Evolutionary conservation across 305 asterid genomes (phyloP).

Genomic region (Coffea humblotiana): DNA sequence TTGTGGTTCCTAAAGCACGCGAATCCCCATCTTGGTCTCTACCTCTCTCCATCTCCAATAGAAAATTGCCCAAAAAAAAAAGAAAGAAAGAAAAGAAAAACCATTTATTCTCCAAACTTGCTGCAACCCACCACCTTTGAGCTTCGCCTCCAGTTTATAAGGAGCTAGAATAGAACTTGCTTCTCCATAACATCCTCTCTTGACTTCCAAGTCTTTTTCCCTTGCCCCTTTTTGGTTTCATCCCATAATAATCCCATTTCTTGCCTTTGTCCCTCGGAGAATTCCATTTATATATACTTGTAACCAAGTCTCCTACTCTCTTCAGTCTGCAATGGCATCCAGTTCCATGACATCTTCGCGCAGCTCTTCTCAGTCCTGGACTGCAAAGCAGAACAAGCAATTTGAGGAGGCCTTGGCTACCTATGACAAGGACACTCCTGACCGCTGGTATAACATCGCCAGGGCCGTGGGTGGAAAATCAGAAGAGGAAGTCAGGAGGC

Average conservation of each 20-base stretch:
- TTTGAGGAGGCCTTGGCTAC: slow-evolving; percentile 79
- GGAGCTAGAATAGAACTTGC: slow-evolving; percentile 19
- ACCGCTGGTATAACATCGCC: slow-evolving; percentile 84
- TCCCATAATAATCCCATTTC: neutral
- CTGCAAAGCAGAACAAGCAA: slow-evolving; percentile 76
- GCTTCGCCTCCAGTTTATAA: slow-evolving; percentile 30
- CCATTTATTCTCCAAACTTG: slow-evolving; percentile 28
- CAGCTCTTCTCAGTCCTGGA: slow-evolving; percentile 53
- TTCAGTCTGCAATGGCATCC: slow-evolving; percentile 21
- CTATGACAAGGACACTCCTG: slow-evolving; percentile 80
- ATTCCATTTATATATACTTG: neutral
- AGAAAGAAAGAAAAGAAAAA: neutral
- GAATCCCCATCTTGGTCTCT: slow-evolving; percentile 11
- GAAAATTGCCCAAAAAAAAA: too few species aligned
- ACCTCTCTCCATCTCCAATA: neutral
- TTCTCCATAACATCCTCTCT: slow-evolving; percentile 32
- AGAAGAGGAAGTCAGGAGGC: slow-evolving; percentile 70
- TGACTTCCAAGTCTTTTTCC: slow-evolving; percentile 18
- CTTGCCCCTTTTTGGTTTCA: neutral
- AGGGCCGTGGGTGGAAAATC: slow-evolving; percentile 72
- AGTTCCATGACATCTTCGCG: slow-evolving; percentile 23
- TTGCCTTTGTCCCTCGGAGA: slow-evolving; percentile 13
- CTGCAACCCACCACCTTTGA: slow-evolving; percentile 6
- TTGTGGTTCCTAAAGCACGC: slow-evolving; percentile 3
- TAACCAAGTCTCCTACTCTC: neutral